Evolutionary conservation across 2,329 filamentous ascomycete species (phyloP), one percentile per base, ranked within the genome.

Genomic region (Colletotrichum liaoningense): DNA sequence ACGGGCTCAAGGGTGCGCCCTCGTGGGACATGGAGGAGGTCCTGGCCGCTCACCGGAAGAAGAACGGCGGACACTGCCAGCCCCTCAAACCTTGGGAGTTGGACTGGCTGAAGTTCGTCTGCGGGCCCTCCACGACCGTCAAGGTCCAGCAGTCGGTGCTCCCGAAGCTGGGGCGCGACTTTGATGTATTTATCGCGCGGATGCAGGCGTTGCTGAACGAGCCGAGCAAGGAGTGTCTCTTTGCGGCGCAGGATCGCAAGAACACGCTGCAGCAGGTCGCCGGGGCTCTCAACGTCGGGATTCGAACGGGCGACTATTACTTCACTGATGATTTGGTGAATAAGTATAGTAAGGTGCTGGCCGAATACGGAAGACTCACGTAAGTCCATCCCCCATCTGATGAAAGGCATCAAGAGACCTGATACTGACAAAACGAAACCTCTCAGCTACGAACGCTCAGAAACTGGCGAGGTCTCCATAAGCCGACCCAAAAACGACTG

Each of bases 121-220:
- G 57, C 38, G 66, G 59, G 7, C 69, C 73, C 26, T 76, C 74
- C 24, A 77, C 79, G 24, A 77, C 76, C 22, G 75, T 78, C 54
- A 65, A 71, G 26, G 63, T 49, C n/a, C 78, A 79, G 74, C 64
- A 77, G 28, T 38, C 57, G 55, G 67, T 73, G 19, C 60, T 76
- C 64, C 67, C 72, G 9, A 14, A 66, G 12, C 26, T 69, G 4
- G 64, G 60, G 14, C 22, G 52, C 35, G 26, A 49, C 19, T 83
- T 80, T 67, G 76, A 76, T 16, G 76, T 79, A 24, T 84, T 84
- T 73, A 78, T 78, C 3, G 75, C 72, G 14, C 77, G 81, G 16
- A 74, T 84, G 59, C 76, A 80, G 75, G 76, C 76, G 60, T 63
- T 83, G 19, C 75, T 84, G 58, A 77, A 81, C 49, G 79, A 83